Evolutionary conservation across 2,329 filamentous ascomycete genomes (phyloP), one percentile per base, ranked within the genome.

Genomic region (Neonectria sp.): DNA sequence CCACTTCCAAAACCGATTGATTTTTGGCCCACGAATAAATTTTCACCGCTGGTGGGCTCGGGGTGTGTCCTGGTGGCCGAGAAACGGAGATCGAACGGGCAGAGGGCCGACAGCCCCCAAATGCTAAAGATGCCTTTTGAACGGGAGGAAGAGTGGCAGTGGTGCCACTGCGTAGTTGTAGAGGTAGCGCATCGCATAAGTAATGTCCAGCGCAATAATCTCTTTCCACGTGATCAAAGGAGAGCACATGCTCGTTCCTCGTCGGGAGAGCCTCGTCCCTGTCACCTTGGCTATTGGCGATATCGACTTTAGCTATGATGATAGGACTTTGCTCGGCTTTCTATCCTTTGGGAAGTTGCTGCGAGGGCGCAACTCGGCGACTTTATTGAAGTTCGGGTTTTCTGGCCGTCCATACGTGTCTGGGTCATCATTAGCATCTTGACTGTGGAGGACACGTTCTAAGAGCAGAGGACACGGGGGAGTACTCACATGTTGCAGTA

Each of bases 401-500:
- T 68, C 70, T 72, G 17, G 73, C 75, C 25, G 73, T 77, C 72
- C 74, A 77, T n/a, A 76, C 63, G 65, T 77, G 55, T 37, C 75
- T 77, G 51, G 12, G n/a, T 48, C 33, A 45, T 35, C 52, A 46
- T 40, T 57, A 57, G 46, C 37, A 17, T 55, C 27, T 15, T 27
- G 21, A 40, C 35, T 31, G 29, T 48, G 15, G 17, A 11, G n/a
- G 27, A 29, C 35, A 53, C 25, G 15, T 24, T 48, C 25, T 11
- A 3, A 9, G 29, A 24, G n/a, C 5, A 35, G 25, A 25, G 21
- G 24, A 24, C 33, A 48, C 46, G n/a, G 40, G 46, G 52, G 35
- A n/a, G n/a, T 31, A 89, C 92, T 88, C 84, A 95, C 93, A 95
- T 84, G 70, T 89, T 90, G 80, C 93, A 94, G 82, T 93, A 97